Base-by-base conservation (phyloP, 2,329 filamentous ascomycete genomes). In the Colletotrichum sansevieriae region DNA sequence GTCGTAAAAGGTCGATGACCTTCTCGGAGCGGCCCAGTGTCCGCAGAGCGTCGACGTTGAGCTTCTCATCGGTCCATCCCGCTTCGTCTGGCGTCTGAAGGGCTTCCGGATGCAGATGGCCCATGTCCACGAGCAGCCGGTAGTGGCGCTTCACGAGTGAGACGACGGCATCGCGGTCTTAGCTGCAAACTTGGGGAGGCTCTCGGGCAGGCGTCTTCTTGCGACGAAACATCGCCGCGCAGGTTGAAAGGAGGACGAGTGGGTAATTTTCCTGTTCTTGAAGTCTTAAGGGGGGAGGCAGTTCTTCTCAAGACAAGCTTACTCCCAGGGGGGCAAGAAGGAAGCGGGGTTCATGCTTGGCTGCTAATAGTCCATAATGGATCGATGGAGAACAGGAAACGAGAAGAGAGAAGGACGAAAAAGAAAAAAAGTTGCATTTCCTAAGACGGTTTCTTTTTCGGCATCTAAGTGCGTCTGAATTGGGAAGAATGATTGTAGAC, bases 1-100 rank as follows among this genome's bases (percentile, higher is more conserved):
- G 60, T 44, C 60, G 60, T n/a, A 64, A 15, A 8, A 68, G 52
- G 46, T 68, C 65, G n/a, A 64, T 64, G 18, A 64, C 65, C 52
- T 15, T 46, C 1, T 68, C 65, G 5, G 44, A 54, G 18, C 65
- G 65, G 0, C 54, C 54, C 37, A 68, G 60, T 6, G n/a, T 29
- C 46, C 47, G 60, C 3, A 68, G 46, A 22, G 60, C 46, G 20
- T 55, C 60, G 13, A 68, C 54, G 13, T 63, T 63, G 2, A 64
- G 54, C 46, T 68, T 35, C 29, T 20, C 43, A 9, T 68, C 33
- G 18, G 59, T 5, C 65, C 65, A 68, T 63, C 60, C 65, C 25
- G 33, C 9, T 9, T 64, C 60, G 13, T 44, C 25, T 12, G 65
- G 65, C 37, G 20, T 12, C 43, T 43, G 58, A 10, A 67, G 18